Conservation (phyloP, 768 basidiomycete species). For the Suillus clintonianus region DNA sequence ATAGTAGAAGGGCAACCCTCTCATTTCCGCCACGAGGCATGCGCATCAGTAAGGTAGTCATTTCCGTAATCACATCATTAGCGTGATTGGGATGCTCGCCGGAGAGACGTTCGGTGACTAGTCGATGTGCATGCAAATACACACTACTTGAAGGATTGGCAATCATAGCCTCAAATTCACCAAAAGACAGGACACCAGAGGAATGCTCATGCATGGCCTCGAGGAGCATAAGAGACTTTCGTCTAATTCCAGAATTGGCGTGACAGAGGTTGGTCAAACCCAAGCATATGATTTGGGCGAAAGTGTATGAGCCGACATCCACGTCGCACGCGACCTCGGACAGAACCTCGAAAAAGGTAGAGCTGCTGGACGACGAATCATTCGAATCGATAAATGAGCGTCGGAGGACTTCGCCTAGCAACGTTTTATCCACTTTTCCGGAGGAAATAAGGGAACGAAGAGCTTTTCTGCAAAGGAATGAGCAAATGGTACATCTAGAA, state of each 20-base stretch:
- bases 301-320: conserved; percentile 61
- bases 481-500: conserved; percentile 13
- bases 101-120: conserved; percentile 77
- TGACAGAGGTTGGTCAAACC: conserved; percentile 87
- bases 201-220: conserved; percentile 70
- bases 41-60: conserved; percentile 72
- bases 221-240: conserved; percentile 77
- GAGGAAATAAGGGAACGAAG: conserved; percentile 67
- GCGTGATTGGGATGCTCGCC: conserved; percentile 72
- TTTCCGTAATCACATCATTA: conserved; percentile 64
- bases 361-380: conserved; percentile 54
- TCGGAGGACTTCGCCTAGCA: conserved; percentile 66
- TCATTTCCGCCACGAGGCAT: conserved; percentile 52
- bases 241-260: conserved; percentile 59
- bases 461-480: conserved; percentile 60
- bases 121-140: conserved; percentile 78
- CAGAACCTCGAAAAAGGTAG: conserved; percentile 77
- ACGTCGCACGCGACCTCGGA: conserved; percentile 63
- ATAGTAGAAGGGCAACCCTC: conserved; percentile 56
- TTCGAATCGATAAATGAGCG: conserved; percentile 66
- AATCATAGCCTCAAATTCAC: conserved; percentile 72
- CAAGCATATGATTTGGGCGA: conserved; percentile 74
- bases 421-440: conserved; percentile 50
- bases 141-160: conserved; percentile 73
- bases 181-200: conserved; percentile 66